Percentiles rank a stretch among this genome's conserved stretches.
Evolutionary conservation across 441 rosid species (phyloP).

Genomic region (Brassica hybrid): DNA sequence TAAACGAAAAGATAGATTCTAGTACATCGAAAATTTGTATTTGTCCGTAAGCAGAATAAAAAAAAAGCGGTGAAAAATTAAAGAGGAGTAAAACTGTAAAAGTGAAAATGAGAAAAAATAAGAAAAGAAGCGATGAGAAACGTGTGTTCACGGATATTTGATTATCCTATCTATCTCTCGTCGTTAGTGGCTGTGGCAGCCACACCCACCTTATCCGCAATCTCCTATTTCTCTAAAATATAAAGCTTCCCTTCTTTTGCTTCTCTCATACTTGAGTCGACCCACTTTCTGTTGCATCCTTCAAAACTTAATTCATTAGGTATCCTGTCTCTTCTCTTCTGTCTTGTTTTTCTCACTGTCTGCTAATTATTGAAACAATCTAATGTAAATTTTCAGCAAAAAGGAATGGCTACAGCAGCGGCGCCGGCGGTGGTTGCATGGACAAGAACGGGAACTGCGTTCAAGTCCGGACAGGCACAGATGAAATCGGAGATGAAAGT

Average conservation of each 20-base stretch:
- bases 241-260: not conserved
- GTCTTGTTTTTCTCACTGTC: not conserved
- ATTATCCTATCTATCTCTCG: conserved; percentile 23
- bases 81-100: not conserved
- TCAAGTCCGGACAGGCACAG: conserved; percentile 34
- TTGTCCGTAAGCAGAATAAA: too few species aligned
- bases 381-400: not conserved
- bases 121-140: conserved; percentile 31
- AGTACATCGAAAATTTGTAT: too few species aligned
- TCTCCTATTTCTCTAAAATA: conserved; percentile 32
- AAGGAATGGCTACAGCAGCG: conserved; percentile 55
- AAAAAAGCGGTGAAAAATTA: not conserved
- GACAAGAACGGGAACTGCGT: conserved; percentile 27
- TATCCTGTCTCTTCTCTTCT: not conserved
- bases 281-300: conserved; percentile 26
- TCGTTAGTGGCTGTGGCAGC: conserved; percentile 33
- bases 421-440: conserved; percentile 45
- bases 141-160: conserved; percentile 36
- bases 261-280: conserved; percentile 26
- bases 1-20: too few species aligned
- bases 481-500: conserved; percentile 43
- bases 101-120: not conserved
- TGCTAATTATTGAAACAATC: conserved; percentile 1
- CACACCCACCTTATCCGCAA: conserved; percentile 47
- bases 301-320: conserved; percentile 26